These are phyloP conservation scores for Linderniella brevidens DNA, from an alignment of 257 asterid genomes.

Conservation along the genomic window DNA sequence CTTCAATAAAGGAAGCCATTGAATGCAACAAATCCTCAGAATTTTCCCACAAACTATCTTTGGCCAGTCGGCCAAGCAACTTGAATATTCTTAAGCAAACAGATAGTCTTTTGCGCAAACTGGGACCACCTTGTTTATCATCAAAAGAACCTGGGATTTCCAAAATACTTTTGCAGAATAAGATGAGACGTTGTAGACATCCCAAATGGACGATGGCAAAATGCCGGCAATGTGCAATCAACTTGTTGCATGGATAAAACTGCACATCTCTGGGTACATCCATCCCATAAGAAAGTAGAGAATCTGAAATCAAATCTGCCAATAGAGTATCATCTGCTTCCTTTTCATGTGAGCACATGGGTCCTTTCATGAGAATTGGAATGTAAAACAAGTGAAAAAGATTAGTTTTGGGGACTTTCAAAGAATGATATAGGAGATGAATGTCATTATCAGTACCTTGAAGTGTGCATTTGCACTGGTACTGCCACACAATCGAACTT, in stretches of 20 bases:
- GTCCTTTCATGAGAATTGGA: constrained; percentile 29
- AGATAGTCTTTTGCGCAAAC: constrained; percentile 46
- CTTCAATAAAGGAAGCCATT: constrained; percentile 42
- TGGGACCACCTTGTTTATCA: constrained; percentile 37
- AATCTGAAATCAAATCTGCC: constrained; percentile 43
- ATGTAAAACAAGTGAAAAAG: constrained; percentile 5
- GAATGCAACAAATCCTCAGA: constrained; percentile 51
- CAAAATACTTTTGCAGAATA: constrained; percentile 38
- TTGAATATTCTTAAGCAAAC: constrained; percentile 51
- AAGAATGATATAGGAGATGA: constrained; percentile 10
- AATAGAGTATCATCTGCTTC: constrained; percentile 47
- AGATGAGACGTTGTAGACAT: constrained; percentile 49
- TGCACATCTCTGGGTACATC: constrained; percentile 20
- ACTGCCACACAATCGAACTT: constrained; percentile 32
- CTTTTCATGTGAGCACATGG: constrained; percentile 52
- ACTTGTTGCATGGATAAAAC: constrained; percentile 26
- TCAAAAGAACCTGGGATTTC: constrained; percentile 33
- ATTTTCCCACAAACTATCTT: constrained; percentile 32
- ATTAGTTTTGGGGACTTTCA: background rate
- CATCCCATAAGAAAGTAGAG: constrained; percentile 33
- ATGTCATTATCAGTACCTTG: constrained; percentile 37
- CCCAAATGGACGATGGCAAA: constrained; percentile 75
- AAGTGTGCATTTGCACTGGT: constrained; percentile 42
- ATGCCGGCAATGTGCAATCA: constrained; percentile 44
- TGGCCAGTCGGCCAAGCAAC: constrained; percentile 46